Evolutionary conservation across 2,329 filamentous ascomycete genomes (phyloP).

Genomic region (Fusarium robinianum): DNA sequence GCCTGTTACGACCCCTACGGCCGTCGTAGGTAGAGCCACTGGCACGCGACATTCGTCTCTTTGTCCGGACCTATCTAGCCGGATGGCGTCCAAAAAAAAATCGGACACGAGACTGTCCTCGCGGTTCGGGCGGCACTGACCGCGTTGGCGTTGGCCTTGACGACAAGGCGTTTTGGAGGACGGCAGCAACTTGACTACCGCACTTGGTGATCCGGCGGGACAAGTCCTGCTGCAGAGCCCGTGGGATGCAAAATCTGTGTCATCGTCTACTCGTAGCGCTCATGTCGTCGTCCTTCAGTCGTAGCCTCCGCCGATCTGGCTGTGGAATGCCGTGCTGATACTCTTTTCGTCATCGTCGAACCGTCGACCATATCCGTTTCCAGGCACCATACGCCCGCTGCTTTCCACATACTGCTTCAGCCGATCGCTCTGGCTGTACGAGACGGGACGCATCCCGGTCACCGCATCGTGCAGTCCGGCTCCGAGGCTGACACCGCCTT

Average conservation of each 20-base stretch:
- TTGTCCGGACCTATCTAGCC: slow-evolving; percentile 26
- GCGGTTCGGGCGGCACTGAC: slow-evolving; percentile 24
- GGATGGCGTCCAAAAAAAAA: slow-evolving; percentile 26
- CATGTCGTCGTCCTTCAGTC: slow-evolving; percentile 50
- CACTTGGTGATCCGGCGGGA: slow-evolving; percentile 28
- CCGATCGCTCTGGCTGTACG: slow-evolving; percentile 71
- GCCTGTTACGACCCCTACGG: slow-evolving; percentile 28
- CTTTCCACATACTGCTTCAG: slow-evolving; percentile 94
- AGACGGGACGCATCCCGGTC: slow-evolving; percentile 65
- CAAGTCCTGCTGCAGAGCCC: slow-evolving; percentile 33
- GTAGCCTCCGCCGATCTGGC: slow-evolving; percentile 76
- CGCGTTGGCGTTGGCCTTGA: slow-evolving; percentile 28
- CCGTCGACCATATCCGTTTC: slow-evolving; percentile 70
- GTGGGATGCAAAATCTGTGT: slow-evolving; percentile 36
- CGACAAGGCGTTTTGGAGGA: slow-evolving; percentile 30
- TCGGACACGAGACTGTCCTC: slow-evolving; percentile 31
- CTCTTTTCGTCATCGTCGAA: slow-evolving; percentile 95
- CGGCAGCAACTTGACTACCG: slow-evolving; percentile 25
- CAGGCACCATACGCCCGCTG: slow-evolving; percentile 68
- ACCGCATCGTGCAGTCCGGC: slow-evolving; percentile 76
- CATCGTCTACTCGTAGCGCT: slow-evolving; percentile 38
- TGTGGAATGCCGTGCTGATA: slow-evolving; percentile 94
- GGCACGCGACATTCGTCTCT: slow-evolving; percentile 28
- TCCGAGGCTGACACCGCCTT: slow-evolving; percentile 85
- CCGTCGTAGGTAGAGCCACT: slow-evolving; percentile 27